Evolutionary conservation across 805 yeast species (phyloP).

Genomic region (Kazachstania taianensis): DNA sequence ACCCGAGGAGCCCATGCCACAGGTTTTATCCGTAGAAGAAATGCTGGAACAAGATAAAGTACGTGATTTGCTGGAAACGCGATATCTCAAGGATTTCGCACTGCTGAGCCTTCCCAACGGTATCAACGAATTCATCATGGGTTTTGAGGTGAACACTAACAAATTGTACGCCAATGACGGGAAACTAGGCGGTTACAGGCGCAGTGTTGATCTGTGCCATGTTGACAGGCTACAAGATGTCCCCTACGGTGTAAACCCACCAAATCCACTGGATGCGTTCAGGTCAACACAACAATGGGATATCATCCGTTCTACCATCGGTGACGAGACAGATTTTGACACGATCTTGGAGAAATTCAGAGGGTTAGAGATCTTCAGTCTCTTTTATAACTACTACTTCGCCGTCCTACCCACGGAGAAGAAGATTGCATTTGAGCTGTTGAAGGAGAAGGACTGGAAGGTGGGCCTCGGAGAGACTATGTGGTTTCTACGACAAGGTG

Average conservation of each 20-base stretch:
- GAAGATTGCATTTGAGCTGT: slow-evolving; percentile 27
- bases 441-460: slow-evolving; percentile 33
- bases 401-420: slow-evolving; percentile 35
- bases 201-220: slow-evolving; percentile 21
- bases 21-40: slow-evolving; percentile 12
- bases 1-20: slow-evolving; percentile 9
- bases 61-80: slow-evolving; percentile 8
- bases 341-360: slow-evolving; percentile 21
- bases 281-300: slow-evolving; percentile 30
- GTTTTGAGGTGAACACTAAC: slow-evolving; percentile 18
- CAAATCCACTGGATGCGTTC: slow-evolving; percentile 28
- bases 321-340: slow-evolving; percentile 6
- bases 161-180: slow-evolving; percentile 16
- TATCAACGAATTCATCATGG: slow-evolving; percentile 28
- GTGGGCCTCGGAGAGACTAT: slow-evolving; percentile 24
- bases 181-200: slow-evolving; percentile 23
- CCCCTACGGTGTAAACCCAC: slow-evolving; percentile 26
- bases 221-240: slow-evolving; percentile 18
- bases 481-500: slow-evolving; percentile 35
- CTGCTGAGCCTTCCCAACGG: slow-evolving; percentile 25
- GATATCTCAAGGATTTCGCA: slow-evolving; percentile 13
- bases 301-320: slow-evolving; percentile 16
- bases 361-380: slow-evolving; percentile 27
- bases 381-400: slow-evolving; percentile 37
- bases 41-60: slow-evolving; percentile 5